Evolutionary conservation across 495 filamentous ascomycete genomes (phyloP), one percentile per base, ranked within the genome.

Genomic region (Penicillium egyptiacum): DNA sequence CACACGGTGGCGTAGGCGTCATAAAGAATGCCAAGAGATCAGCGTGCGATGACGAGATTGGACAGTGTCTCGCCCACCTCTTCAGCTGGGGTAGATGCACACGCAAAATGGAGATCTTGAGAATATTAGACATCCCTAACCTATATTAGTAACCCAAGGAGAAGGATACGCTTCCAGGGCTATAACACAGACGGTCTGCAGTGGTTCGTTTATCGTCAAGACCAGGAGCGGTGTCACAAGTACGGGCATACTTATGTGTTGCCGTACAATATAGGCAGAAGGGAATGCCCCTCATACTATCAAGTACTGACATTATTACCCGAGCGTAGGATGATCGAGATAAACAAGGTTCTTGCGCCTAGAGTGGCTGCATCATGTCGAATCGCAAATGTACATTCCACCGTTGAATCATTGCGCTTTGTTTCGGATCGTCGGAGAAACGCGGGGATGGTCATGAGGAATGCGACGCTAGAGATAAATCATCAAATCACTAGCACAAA

Each of bases 21-120:
- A 54, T 19, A 0, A 45, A 23, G 39, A 4, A 26, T 46, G 52
- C 52, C 52, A 54, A 54, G 52, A 54, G 52, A 54, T 54, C 52
- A 54, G 52, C 52, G 23, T 44, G 22, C 1, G 30, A 17, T 11
- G 42, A n/a, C 16, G 30, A 35, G 30, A 54, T 45, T 54, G 52
- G 52, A 22, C 44, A 28, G 25, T 16, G 16, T 25, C 10, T 26
- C 8, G 14, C 7, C 19, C 14, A 28, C 17, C 25, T 37, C 35
- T 31, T 31, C 14, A 28, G 25, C 35, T 17, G 37, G 11, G 42
- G 16, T 2, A 6, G 10, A 49, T 33, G 10, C 6, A 12, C 28
- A 8, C n/a, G 26, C 25, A 37, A 37, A 16, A 6, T n/a, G 5
- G 33, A 37, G 1, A 17, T 37, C 1, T 37, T 28, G 12, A 50